These are phyloP conservation scores for Fusarium stilboides DNA, from an alignment of 2,329 filamentous ascomycete species.

Conservation along the genomic window DNA sequence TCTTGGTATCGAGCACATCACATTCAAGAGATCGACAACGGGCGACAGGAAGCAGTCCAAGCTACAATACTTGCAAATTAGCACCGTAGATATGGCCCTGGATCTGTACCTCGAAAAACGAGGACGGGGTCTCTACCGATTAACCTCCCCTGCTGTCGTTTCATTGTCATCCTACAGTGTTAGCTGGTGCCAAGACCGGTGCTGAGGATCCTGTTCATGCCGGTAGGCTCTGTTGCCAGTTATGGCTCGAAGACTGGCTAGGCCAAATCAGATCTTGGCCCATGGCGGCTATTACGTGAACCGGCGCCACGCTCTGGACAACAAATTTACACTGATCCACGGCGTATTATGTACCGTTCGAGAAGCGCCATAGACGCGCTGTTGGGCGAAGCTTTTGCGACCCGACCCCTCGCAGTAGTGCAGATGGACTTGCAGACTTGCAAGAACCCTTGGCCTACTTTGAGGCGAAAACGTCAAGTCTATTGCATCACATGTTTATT, in stretches of 20 bases:
- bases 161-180: neutral
- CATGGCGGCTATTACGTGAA: neutral
- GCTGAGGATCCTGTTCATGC: neutral
- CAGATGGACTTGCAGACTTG: neutral
- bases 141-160: neutral
- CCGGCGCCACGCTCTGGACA: neutral
- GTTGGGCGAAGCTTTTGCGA: neutral
- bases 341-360: neutral
- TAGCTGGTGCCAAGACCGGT: neutral
- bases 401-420: neutral
- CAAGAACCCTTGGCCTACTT: neutral
- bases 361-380: constrained; percentile 19
- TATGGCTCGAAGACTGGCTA: neutral
- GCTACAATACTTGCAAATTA: neutral
- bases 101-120: neutral
- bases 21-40: neutral
- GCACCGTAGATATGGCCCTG: neutral
- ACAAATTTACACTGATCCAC: neutral
- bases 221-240: neutral
- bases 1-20: neutral
- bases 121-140: neutral
- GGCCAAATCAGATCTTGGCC: constrained; percentile 3
- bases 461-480: neutral
- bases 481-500: neutral
- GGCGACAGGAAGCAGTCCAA: neutral